Evolutionary conservation across 2,329 filamentous ascomycete genomes (phyloP), one percentile per base, ranked within the genome.

Genomic region (Penicillium sp.): DNA sequence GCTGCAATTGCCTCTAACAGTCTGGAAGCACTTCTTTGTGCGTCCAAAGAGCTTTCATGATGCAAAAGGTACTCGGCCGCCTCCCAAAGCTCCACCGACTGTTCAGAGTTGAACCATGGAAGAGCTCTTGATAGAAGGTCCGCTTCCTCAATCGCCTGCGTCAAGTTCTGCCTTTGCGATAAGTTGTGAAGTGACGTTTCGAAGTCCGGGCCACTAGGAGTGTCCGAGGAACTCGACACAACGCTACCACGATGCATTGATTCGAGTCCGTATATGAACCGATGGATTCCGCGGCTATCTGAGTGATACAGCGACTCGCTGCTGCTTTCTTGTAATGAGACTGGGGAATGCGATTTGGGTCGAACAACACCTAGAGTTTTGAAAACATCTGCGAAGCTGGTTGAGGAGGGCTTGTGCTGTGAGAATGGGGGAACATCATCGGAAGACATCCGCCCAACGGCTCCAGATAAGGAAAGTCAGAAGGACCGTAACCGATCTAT

Each of bases 351-450:
- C 22, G 67, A 69, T 62, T 71, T 71, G 7, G 69, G 62, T 50
- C 69, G 68, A 41, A 62, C 62, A 43, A 66, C 63, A 50, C 65
- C 67, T 72, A 73, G 46, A 34, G 70, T 70, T 55, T 71, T 72
- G 56, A 72, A 71, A 31, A 73, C 71, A 66, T 72, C 70, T 49
- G 69, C 68, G 54, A 73, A 68, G 51, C 61, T 70, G 27, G 68
- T 68, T 46, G 70, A 63, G 46, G 69, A 63, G 38, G 64, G 53
- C 56, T 70, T 71, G 50, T 64, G 60, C 50, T 67, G 63, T 27
- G 66, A 62, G 44, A 63, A 57, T 52, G 62, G 58, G 62, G 62
- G 59, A 65, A 57, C 71, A 71, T 74, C 69, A 58, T 72, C 70
- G 63, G 70, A 64, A 70, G 67, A 68, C 71, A 74, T 72, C 61